Percentiles rank a stretch among this genome's conserved stretches.
Conservation (phyloP, 306 rosid species). For the Rosa multiflora region DNA sequence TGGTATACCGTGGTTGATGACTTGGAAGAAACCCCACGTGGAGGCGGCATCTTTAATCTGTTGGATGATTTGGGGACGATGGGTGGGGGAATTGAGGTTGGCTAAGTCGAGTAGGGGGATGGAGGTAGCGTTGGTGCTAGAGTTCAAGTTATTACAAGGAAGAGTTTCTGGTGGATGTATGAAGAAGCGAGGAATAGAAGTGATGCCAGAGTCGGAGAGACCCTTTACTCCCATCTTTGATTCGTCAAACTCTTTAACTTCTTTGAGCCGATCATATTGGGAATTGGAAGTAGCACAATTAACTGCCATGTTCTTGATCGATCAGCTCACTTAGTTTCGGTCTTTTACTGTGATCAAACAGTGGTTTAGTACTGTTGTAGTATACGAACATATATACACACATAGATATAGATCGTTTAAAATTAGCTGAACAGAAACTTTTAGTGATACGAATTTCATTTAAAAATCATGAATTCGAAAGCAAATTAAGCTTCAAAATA, state of each 20-base stretch:
- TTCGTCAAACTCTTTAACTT: conserved; percentile 39
- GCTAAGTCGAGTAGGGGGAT: conserved; percentile 47
- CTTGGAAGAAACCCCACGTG: conserved; percentile 52
- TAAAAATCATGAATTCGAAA: no score
- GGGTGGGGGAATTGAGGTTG: conserved; percentile 4
- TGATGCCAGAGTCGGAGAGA: conserved; percentile 50
- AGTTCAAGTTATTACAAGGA: conserved; percentile 16
- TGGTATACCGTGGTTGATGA: conserved; percentile 43
- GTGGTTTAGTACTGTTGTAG: background rate
- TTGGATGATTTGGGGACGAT: conserved; percentile 24
- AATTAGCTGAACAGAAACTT: no score
- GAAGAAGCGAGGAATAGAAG: conserved; percentile 38
- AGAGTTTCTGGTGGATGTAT: conserved; percentile 33
- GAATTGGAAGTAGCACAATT: background rate
- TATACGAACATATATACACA: background rate
- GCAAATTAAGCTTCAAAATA: no score
- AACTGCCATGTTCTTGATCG: background rate
- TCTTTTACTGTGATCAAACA: background rate
- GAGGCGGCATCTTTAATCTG: conserved; percentile 37
- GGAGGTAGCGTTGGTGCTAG: conserved; percentile 1
- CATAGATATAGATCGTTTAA: no score
- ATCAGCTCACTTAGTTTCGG: background rate
- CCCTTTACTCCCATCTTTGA: conserved; percentile 53
- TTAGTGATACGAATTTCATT: no score
- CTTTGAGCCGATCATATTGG: conserved; percentile 29